A percentile compares a stretch with the other conserved stretches of the same genome.
Evolutionary conservation across 768 basidiomycete species (phyloP).

Genomic region (Mycena capillaripes): DNA sequence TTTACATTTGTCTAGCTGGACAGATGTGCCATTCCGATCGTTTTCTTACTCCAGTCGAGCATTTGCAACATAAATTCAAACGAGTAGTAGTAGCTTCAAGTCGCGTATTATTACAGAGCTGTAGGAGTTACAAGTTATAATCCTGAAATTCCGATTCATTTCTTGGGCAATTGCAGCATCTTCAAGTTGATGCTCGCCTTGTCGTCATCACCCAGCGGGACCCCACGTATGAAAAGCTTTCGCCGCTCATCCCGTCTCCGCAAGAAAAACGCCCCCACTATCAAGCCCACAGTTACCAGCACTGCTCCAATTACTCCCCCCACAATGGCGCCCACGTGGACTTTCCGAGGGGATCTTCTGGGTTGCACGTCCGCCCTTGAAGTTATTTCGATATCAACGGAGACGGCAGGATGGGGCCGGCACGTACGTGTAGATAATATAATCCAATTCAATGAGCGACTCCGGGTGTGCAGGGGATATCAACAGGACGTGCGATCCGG

Average conservation of each 20-base stretch:
- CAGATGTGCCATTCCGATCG: too few species aligned
- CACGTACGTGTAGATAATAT: constrained; percentile 16
- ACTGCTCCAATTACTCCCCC: constrained; percentile 5
- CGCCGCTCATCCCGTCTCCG: not conserved
- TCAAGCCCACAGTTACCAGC: not conserved
- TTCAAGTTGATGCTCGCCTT: not conserved
- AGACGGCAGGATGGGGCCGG: too few species aligned
- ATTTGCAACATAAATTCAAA: too few species aligned
- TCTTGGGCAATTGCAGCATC: not conserved
- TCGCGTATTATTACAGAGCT: too few species aligned
- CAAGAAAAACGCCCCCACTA: not conserved
- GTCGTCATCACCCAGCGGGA: constrained; percentile 16
- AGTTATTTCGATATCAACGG: not conserved
- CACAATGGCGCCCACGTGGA: not conserved
- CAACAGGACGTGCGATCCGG: constrained; percentile 2
- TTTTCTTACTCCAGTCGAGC: too few species aligned
- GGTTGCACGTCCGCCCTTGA: not conserved
- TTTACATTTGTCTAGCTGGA: too few species aligned
- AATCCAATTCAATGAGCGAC: constrained; percentile 15
- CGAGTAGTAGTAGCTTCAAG: too few species aligned
- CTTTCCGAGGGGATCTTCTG: not conserved
- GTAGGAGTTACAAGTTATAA: too few species aligned
- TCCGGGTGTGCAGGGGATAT: constrained; percentile 2
- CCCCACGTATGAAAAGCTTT: not conserved
- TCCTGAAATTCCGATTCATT: not conserved